phyloP scores from a whole-genome alignment of 495 filamentous ascomycete genomes.

The Rhizodiscina lignyota region DNA sequence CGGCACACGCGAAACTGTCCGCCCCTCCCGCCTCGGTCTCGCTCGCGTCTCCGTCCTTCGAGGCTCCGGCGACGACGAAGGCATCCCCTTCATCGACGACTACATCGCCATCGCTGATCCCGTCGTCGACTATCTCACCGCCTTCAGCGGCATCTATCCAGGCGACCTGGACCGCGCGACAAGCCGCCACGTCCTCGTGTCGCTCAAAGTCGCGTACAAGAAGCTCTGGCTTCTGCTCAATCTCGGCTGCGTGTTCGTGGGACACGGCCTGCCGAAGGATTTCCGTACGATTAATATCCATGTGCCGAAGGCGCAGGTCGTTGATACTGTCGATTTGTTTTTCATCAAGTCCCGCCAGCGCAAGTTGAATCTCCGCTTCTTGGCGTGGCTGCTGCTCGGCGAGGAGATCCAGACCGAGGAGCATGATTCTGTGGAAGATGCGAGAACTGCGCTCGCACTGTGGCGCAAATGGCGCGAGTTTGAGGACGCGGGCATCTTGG shows the following conservation, averaged over 20 bases:
- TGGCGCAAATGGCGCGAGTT: slow-evolving; percentile 87
- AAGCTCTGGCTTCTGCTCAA: slow-evolving; percentile 95
- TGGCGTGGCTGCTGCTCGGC: slow-evolving; percentile 74
- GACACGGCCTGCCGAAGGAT: slow-evolving; percentile 81
- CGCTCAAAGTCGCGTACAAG: slow-evolving; percentile 86
- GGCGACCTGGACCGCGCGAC: slow-evolving; percentile 63
- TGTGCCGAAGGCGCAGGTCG: slow-evolving; percentile 75
- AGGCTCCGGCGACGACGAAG: slow-evolving; percentile 56
- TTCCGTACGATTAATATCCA: slow-evolving; percentile 97
- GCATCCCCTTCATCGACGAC: slow-evolving; percentile 85
- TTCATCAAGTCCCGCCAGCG: slow-evolving; percentile 51
- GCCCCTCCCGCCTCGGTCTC: slow-evolving; percentile 68
- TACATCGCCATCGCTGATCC: slow-evolving; percentile 82
- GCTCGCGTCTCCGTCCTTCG: slow-evolving; percentile 80
- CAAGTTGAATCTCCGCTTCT: slow-evolving; percentile 70
- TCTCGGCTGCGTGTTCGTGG: slow-evolving; percentile 82
- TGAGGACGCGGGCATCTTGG: slow-evolving; percentile 63
- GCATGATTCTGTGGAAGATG: slow-evolving; percentile 91
- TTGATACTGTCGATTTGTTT: slow-evolving; percentile 84
- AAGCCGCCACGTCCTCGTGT: slow-evolving; percentile 64
- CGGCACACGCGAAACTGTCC: slow-evolving; percentile 68
- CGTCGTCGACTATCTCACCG: slow-evolving; percentile 91
- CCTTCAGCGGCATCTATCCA: slow-evolving; percentile 74
- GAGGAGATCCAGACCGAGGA: slow-evolving; percentile 80
- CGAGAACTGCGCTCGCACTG: slow-evolving; percentile 70